phyloP scores from a whole-genome alignment of 2,329 filamentous ascomycete species.

The Cercospora brassicicola region DNA sequence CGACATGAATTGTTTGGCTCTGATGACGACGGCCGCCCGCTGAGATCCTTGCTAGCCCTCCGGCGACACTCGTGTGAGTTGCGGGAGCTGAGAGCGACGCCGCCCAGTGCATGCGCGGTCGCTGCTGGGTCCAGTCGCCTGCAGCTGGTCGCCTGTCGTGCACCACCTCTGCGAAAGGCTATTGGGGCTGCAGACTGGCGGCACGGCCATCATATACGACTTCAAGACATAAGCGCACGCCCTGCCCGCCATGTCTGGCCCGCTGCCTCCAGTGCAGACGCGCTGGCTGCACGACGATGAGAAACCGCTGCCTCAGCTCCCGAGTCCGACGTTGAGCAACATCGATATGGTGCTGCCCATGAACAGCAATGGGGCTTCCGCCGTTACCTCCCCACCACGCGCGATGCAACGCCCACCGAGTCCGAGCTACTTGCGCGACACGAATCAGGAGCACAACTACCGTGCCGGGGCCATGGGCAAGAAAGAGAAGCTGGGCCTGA shows the following conservation, averaged over 20 bases:
- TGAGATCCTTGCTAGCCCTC: neutral
- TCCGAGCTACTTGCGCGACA: conserved; percentile 32
- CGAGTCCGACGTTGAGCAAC: conserved; percentile 85
- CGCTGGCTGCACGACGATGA: conserved; percentile 17
- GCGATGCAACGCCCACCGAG: conserved; percentile 32
- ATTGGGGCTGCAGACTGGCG: neutral
- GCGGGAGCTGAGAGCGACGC: neutral
- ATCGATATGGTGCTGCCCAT: conserved; percentile 86
- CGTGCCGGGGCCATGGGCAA: conserved; percentile 19
- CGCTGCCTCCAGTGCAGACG: conserved; percentile 21
- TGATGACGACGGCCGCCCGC: neutral
- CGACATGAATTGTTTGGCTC: neutral
- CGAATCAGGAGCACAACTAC: conserved; percentile 3
- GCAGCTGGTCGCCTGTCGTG: neutral
- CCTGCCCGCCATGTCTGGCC: conserved; percentile 8
- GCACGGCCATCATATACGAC: neutral
- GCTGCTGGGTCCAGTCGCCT: neutral
- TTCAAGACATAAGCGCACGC: neutral
- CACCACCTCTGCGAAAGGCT: neutral
- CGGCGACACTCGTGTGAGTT: neutral
- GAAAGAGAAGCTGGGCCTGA: conserved; percentile 35
- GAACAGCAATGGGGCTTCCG: conserved; percentile 46
- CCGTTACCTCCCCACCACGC: conserved; percentile 27
- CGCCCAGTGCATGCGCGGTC: neutral
- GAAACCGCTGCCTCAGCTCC: conserved; percentile 49